Percentiles rank a stretch among this genome's conserved stretches.
Evolutionary conservation across 352 stramenopile genomes (phyloP).

Genomic region (Pythium volutum): DNA sequence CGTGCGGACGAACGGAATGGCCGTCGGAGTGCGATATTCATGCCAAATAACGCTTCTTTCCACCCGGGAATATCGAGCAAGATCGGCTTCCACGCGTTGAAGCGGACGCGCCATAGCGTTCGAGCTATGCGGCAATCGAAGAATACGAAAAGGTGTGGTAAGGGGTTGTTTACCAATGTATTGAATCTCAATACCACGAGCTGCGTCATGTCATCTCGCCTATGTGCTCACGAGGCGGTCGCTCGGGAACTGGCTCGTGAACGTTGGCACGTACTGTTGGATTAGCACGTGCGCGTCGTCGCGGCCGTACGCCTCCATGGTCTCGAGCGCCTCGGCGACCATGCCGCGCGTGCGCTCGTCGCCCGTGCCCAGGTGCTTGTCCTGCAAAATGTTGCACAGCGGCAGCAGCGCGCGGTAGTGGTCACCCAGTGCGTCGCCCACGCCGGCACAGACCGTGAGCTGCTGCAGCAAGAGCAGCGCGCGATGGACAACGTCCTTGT

Average conservation of each 20-base stretch:
- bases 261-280: constrained; percentile 74
- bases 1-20: neutral
- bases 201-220: neutral
- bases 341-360: constrained; percentile 56
- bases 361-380: constrained; percentile 70
- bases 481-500: constrained; percentile 64
- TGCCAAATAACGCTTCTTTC: neutral
- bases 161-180: neutral
- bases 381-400: constrained; percentile 81
- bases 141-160: no score
- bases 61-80: neutral
- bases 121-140: neutral
- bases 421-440: constrained; percentile 57
- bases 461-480: constrained; percentile 72
- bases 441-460: constrained; percentile 61
- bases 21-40: neutral
- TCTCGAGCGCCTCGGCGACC: constrained; percentile 65
- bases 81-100: neutral
- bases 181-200: neutral
- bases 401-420: constrained; percentile 74
- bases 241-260: constrained; percentile 40
- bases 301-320: constrained; percentile 64
- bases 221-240: constrained; percentile 24
- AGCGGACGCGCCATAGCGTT: neutral
- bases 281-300: constrained; percentile 68